A percentile compares a stretch with the other conserved stretches of the same genome.
These are phyloP conservation scores for Chaetomiaceae sp. DNA, from an alignment of 2,329 filamentous ascomycete genomes.

Conservation along the genomic window DNA sequence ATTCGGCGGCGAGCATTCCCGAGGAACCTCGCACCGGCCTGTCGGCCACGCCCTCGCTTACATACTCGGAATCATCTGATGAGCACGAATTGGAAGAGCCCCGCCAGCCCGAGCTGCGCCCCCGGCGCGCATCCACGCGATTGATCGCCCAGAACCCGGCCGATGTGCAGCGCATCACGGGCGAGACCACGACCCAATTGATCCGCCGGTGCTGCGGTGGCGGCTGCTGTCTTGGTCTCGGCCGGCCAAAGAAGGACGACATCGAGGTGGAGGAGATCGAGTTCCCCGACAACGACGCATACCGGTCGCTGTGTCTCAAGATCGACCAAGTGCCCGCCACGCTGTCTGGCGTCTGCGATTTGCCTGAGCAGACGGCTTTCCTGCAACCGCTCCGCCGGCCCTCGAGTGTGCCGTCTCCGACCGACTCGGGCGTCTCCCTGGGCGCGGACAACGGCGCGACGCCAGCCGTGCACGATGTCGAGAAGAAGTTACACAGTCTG, in stretches of 20 bases:
- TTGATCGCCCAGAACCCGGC: slow-evolving; percentile 61
- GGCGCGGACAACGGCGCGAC: slow-evolving; percentile 35
- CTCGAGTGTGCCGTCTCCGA: slow-evolving; percentile 38
- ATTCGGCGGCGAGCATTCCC: slow-evolving; percentile 40
- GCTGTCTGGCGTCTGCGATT: slow-evolving; percentile 64
- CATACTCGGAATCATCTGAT: slow-evolving; percentile 58
- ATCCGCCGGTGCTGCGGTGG: slow-evolving; percentile 61
- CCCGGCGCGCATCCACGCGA: slow-evolving; percentile 64
- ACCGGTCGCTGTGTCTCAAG: slow-evolving; percentile 70
- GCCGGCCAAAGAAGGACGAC: slow-evolving; percentile 38
- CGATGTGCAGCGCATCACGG: slow-evolving; percentile 60
- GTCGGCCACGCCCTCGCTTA: slow-evolving; percentile 57
- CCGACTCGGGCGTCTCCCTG: slow-evolving; percentile 47
- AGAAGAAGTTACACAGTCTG: slow-evolving; percentile 26
- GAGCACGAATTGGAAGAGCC: slow-evolving; percentile 50
- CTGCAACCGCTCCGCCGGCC: slow-evolving; percentile 54
- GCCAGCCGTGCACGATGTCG: slow-evolving; percentile 31
- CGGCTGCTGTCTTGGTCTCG: slow-evolving; percentile 55
- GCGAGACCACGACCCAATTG: slow-evolving; percentile 58
- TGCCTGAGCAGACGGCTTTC: slow-evolving; percentile 72
- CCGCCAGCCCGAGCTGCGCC: slow-evolving; percentile 43
- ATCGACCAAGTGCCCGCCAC: slow-evolving; percentile 69
- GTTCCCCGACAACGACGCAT: slow-evolving; percentile 79
- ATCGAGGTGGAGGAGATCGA: slow-evolving; percentile 50
- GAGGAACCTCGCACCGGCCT: slow-evolving; percentile 40